Evolutionary conservation across 257 asterid genomes (phyloP).

Genomic region (Nicotiana undulata): DNA sequence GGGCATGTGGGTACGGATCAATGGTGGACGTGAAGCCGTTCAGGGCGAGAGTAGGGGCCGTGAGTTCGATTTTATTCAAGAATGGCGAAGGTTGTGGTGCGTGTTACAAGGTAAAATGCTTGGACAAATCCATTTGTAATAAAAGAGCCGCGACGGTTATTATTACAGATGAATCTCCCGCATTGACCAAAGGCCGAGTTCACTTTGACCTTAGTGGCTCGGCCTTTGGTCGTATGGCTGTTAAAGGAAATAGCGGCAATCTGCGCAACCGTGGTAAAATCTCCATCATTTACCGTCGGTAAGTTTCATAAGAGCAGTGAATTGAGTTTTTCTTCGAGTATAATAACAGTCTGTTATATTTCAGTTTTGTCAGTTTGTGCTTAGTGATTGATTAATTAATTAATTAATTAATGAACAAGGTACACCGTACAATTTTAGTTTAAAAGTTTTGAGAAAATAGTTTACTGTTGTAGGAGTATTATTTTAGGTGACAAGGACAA

Average conservation of each 20-base stretch:
- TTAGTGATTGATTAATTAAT: constrained; percentile 1
- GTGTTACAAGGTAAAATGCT: constrained; percentile 76
- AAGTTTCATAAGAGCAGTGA: not conserved
- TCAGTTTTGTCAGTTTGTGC: constrained; percentile 35
- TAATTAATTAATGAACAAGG: not conserved
- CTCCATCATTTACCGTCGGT: constrained; percentile 71
- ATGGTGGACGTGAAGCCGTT: constrained; percentile 92
- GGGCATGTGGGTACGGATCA: constrained; percentile 93
- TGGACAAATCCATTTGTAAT: constrained; percentile 73
- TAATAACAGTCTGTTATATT: not conserved
- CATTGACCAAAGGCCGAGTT: constrained; percentile 47
- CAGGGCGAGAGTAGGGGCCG: constrained; percentile 90
- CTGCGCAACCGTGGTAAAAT: constrained; percentile 82
- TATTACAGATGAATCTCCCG: constrained; percentile 83
- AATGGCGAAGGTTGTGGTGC: constrained; percentile 96
- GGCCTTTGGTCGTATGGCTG: constrained; percentile 86
- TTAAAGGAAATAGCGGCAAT: constrained; percentile 49
- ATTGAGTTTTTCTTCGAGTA: no score
- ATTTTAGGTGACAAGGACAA: constrained; percentile 3
- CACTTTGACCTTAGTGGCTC: constrained; percentile 98
- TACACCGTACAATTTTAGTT: not conserved
- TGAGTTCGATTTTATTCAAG: constrained; percentile 75
- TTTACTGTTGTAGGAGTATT: no score
- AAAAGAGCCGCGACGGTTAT: constrained; percentile 86
- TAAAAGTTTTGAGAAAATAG: not conserved